A percentile compares a stretch with the other conserved stretches of the same genome.
These are phyloP conservation scores for Candida broadrunensis DNA, from an alignment of 805 yeast species.

Conservation along the genomic window DNA sequence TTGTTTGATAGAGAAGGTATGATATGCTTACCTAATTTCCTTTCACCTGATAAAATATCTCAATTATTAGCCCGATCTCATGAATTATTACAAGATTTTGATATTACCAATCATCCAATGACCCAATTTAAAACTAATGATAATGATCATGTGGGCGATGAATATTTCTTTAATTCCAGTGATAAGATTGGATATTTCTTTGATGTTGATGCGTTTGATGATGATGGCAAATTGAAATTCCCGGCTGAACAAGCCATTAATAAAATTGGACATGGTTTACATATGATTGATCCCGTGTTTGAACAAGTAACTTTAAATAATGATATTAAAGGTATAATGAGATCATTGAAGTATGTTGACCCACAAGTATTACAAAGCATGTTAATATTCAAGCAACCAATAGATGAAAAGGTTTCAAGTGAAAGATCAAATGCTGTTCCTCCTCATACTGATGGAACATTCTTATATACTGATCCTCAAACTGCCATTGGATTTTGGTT, in stretches of 20 bases:
- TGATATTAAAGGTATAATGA: constrained; percentile 48
- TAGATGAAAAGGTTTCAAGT: constrained; percentile 3
- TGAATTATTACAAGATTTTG: constrained; percentile 46
- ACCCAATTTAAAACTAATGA: constrained; percentile 66
- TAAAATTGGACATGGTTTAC: constrained; percentile 79
- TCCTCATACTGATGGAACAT: constrained; percentile 72
- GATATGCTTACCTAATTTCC: constrained; percentile 55
- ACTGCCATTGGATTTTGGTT: constrained; percentile 79
- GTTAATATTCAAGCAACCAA: constrained; percentile 76
- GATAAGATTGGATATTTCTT: constrained; percentile 69
- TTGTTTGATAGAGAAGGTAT: constrained; percentile 57
- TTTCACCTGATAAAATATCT: constrained; percentile 39
- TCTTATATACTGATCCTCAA: constrained; percentile 68
- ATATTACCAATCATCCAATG: constrained; percentile 57
- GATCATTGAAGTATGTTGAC: constrained; percentile 51
- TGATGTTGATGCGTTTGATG: constrained; percentile 66
- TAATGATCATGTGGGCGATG: constrained; percentile 66
- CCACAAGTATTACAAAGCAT: constrained; percentile 76
- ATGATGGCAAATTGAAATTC: constrained; percentile 46
- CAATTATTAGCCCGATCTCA: constrained; percentile 42
- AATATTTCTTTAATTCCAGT: constrained; percentile 65
- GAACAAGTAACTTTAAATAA: constrained; percentile 49
- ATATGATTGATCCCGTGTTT: constrained; percentile 52
- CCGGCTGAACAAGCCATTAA: constrained; percentile 61
- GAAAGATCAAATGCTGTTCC: constrained; percentile 60